These are phyloP conservation scores for Paracorniculantispora psalliotae DNA, from an alignment of 2,329 filamentous ascomycete species.

Conservation along the genomic window DNA sequence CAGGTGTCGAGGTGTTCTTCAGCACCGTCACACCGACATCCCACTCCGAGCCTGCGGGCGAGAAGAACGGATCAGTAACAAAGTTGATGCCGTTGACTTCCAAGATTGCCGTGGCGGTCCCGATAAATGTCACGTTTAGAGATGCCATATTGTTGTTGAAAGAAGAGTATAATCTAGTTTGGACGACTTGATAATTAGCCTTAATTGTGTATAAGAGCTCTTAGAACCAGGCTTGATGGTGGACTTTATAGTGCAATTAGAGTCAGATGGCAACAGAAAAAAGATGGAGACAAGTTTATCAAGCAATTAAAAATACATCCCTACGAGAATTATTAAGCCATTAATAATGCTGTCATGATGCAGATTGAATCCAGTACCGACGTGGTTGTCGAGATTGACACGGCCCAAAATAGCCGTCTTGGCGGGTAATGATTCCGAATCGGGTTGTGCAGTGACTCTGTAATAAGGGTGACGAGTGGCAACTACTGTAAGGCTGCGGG, in stretches of 20 bases:
- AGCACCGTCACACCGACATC: conserved; percentile 24
- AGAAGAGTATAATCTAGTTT: neutral
- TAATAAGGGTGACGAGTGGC: too few relatives aligned
- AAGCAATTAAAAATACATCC: neutral
- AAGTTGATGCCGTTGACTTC: conserved; percentile 37
- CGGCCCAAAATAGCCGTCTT: neutral
- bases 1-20: conserved; percentile 28
- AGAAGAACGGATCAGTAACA: conserved; percentile 44
- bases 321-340: neutral
- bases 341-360: neutral
- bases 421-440: neutral
- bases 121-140: conserved; percentile 39
- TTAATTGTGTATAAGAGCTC: neutral
- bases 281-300: neutral
- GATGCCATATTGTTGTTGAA: conserved; percentile 15
- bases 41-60: conserved; percentile 32
- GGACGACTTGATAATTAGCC: too few relatives aligned
- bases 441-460: neutral
- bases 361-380: neutral
- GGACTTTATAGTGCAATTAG: neutral
- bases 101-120: conserved; percentile 45
- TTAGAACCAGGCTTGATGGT: neutral
- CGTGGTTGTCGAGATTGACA: neutral
- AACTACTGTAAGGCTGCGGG: too few relatives aligned
- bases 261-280: neutral